These are phyloP conservation scores for Polygonum maritimum DNA, from an alignment of 148 eudicot genomes.

Conservation along the genomic window DNA sequence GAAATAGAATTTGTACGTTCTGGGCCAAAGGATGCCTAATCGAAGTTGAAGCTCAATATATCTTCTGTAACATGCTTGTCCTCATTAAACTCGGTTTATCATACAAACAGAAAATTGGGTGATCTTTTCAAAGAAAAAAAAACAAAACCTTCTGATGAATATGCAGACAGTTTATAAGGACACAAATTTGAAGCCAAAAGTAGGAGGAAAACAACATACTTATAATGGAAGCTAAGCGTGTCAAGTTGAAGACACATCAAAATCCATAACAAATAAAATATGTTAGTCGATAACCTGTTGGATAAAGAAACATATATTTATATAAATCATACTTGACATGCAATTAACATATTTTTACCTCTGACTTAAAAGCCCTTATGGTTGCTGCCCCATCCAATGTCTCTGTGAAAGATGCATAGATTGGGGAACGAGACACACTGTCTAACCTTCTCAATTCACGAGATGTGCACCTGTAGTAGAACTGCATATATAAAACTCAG, in stretches of 20 bases:
- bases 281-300: neutral
- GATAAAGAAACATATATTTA: neutral
- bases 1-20: neutral
- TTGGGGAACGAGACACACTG: slow-evolving; percentile 96
- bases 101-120: neutral
- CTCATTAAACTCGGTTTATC: neutral
- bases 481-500: slow-evolving; percentile 37
- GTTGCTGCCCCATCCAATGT: slow-evolving; percentile 88
- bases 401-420: slow-evolving; percentile 91
- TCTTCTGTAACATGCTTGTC: neutral
- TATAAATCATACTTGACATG: neutral
- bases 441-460: slow-evolving; percentile 94
- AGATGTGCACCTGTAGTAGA: slow-evolving; percentile 93
- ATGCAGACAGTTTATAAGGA: neutral
- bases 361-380: slow-evolving; percentile 72
- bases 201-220: neutral
- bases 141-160: neutral
- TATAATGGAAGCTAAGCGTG: neutral
- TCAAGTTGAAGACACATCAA: neutral
- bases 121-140: too few relatives aligned
- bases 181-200: neutral
- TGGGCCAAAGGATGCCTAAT: neutral
- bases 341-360: slow-evolving; percentile 31
- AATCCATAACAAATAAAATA: neutral
- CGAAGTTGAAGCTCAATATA: neutral